phyloP scores from a whole-genome alignment of 2,329 filamentous ascomycete genomes.

The Huntiella omanensis region DNA sequence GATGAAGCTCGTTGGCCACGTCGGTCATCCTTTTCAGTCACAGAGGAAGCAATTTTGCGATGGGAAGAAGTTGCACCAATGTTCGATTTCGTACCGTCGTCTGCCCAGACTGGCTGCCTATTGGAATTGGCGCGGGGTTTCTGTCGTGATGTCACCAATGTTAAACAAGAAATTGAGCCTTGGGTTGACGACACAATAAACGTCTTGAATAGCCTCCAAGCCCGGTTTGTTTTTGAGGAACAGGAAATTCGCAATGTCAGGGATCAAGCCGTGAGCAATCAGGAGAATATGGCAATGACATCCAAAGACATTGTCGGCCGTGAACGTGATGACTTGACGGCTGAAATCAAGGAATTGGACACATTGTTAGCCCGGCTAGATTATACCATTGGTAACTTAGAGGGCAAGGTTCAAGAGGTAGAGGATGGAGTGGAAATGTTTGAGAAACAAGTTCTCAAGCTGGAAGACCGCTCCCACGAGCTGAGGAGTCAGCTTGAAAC shows the following conservation, averaged over 20 bases:
- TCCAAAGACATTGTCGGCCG: slow-evolving; percentile 50
- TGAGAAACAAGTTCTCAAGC: slow-evolving; percentile 55
- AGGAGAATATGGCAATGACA: slow-evolving; percentile 45
- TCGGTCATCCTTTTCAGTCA: slow-evolving; percentile 55
- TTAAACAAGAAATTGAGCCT: slow-evolving; percentile 34
- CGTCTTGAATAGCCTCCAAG: slow-evolving; percentile 39
- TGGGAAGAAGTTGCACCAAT: slow-evolving; percentile 40
- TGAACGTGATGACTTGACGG: slow-evolving; percentile 49
- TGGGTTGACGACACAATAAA: slow-evolving; percentile 44
- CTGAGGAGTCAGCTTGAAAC: slow-evolving; percentile 43
- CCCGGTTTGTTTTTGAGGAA: slow-evolving; percentile 41
- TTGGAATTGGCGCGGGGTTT: slow-evolving; percentile 34
- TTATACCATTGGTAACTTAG: slow-evolving; percentile 72
- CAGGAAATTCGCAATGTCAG: slow-evolving; percentile 49
- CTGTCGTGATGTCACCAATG: slow-evolving; percentile 29
- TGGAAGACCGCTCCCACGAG: slow-evolving; percentile 45
- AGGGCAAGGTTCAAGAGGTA: slow-evolving; percentile 66
- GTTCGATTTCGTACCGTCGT: slow-evolving; percentile 15
- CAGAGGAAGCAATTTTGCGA: slow-evolving; percentile 51
- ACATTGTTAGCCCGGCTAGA: slow-evolving; percentile 69
- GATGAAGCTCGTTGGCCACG: slow-evolving; percentile 50
- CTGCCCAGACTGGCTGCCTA: slow-evolving; percentile 5
- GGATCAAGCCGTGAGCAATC: slow-evolving; percentile 49
- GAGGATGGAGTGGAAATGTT: slow-evolving; percentile 68
- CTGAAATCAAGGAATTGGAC: slow-evolving; percentile 62